Conservation (phyloP, 2,329 filamentous ascomycete genomes). For the Waltergamsia citrina region DNA sequence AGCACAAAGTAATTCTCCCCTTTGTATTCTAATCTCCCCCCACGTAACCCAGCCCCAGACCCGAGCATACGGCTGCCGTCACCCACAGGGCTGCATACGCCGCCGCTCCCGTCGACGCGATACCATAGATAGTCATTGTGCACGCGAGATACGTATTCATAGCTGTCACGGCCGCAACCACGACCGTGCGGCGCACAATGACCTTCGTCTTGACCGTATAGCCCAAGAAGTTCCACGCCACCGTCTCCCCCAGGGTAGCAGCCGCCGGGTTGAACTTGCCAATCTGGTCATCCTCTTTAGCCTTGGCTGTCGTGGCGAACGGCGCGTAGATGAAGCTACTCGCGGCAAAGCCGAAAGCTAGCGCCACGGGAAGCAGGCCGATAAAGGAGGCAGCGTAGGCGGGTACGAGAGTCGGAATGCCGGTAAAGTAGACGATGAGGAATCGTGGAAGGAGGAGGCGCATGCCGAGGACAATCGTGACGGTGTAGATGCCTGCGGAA, state of each 20-base stretch:
- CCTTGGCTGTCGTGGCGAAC: conserved; percentile 43
- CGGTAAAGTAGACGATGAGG: conserved; percentile 68
- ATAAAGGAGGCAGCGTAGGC: conserved; percentile 56
- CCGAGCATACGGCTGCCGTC: conserved; percentile 50
- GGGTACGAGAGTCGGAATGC: conserved; percentile 56
- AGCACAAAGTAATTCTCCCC: too few relatives aligned
- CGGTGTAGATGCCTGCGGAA: conserved; percentile 63
- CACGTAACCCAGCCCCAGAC: conserved; percentile 42
- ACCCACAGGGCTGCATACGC: conserved; percentile 71
- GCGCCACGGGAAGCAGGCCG: conserved; percentile 48
- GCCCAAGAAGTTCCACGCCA: conserved; percentile 66
- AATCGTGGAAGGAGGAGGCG: conserved; percentile 60
- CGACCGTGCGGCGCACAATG: conserved; percentile 53
- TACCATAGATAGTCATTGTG: conserved; percentile 56
- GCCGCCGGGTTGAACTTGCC: conserved; percentile 52
- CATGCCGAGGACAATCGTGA: conserved; percentile 62
- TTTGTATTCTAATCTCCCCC: conserved; percentile 35
- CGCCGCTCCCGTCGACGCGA: conserved; percentile 59
- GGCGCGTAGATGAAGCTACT: conserved; percentile 72
- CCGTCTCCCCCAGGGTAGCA: conserved; percentile 58
- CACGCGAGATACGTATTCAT: conserved; percentile 55
- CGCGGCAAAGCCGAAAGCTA: conserved; percentile 58
- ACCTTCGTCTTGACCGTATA: conserved; percentile 53
- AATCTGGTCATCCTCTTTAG: conserved; percentile 36
- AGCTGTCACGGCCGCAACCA: conserved; percentile 47